Conservation (phyloP, 2,329 filamentous ascomycete species). For the Fusarium sororula region DNA sequence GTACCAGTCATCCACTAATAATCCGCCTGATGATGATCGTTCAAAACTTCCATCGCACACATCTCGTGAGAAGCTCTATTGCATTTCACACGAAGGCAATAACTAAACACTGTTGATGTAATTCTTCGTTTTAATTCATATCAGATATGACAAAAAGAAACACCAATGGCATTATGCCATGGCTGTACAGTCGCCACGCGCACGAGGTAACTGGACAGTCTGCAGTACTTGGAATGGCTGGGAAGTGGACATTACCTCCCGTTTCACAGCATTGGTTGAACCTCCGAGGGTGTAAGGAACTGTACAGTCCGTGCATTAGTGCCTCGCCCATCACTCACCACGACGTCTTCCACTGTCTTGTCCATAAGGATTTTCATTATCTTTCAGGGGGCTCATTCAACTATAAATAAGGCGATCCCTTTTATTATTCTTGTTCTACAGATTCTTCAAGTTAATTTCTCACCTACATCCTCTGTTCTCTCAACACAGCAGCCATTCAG, state of each 20-base stretch:
- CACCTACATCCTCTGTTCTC: accelerated
- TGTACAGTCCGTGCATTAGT: constrained; percentile 16
- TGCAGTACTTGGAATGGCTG: not conserved
- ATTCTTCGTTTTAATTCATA: not conserved
- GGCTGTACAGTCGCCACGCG: not conserved
- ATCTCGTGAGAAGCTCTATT: too few species aligned
- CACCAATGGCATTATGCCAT: not conserved
- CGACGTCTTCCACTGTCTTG: too few species aligned
- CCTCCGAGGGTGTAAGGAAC: not conserved
- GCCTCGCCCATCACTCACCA: not conserved
- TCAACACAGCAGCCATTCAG: accelerated
- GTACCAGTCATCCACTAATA: not conserved
- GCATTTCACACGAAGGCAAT: too few species aligned
- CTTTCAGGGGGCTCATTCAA: too few species aligned
- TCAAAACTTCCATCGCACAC: not conserved
- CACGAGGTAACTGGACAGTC: not conserved
- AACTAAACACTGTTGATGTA: accelerated
- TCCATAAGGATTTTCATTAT: accelerated
- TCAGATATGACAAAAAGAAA: not conserved
- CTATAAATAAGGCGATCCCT: not conserved
- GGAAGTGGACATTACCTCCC: not conserved
- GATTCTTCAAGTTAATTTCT: not conserved
- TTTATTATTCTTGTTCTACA: too few species aligned
- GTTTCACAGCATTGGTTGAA: too few species aligned
- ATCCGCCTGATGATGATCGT: not conserved